These are phyloP conservation scores for Talaromyces stipitatus DNA, from an alignment of 495 filamentous ascomycete genomes.

Conservation along the genomic window DNA sequence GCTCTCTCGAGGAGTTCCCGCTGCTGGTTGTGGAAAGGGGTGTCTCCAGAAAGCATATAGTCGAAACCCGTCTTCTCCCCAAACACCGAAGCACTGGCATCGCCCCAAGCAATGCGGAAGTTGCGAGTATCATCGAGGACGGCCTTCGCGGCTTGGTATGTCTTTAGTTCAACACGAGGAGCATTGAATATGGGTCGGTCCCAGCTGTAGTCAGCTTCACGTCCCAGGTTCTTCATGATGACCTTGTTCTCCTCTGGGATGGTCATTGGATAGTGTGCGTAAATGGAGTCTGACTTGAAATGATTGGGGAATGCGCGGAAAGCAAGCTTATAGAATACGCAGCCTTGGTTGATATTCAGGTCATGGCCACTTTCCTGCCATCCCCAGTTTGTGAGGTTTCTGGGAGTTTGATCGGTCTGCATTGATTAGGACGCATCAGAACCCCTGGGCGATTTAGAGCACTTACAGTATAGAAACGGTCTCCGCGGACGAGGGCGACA, in stretches of 20 bases:
- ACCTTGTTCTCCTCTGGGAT: constrained; percentile 64
- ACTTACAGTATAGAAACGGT: constrained; percentile 44
- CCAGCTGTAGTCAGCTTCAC: constrained; percentile 65
- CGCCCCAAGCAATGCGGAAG: constrained; percentile 60
- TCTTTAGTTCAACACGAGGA: constrained; percentile 45
- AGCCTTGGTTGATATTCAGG: constrained; percentile 67
- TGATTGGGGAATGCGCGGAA: constrained; percentile 71
- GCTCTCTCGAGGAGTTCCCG: constrained; percentile 33
- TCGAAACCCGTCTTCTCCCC: constrained; percentile 42
- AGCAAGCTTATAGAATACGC: constrained; percentile 79
- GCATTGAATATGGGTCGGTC: constrained; percentile 50
- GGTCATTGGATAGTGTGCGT: constrained; percentile 85
- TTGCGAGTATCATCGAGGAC: constrained; percentile 53
- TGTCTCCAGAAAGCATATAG: constrained; percentile 52
- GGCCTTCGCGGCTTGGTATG: constrained; percentile 54
- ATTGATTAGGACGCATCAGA: constrained; percentile 7
- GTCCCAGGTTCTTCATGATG: constrained; percentile 65
- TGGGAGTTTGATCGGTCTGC: constrained; percentile 59
- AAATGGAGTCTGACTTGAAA: constrained; percentile 73
- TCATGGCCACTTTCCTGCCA: constrained; percentile 69
- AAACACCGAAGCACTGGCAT: constrained; percentile 45
- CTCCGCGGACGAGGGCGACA: constrained; percentile 46
- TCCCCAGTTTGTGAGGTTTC: constrained; percentile 73
- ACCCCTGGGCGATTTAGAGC: background rate
- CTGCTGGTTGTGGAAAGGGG: constrained; percentile 30